Base-by-base conservation (phyloP, 2,329 filamentous ascomycete species). In the Botryotinia globosa region DNA sequence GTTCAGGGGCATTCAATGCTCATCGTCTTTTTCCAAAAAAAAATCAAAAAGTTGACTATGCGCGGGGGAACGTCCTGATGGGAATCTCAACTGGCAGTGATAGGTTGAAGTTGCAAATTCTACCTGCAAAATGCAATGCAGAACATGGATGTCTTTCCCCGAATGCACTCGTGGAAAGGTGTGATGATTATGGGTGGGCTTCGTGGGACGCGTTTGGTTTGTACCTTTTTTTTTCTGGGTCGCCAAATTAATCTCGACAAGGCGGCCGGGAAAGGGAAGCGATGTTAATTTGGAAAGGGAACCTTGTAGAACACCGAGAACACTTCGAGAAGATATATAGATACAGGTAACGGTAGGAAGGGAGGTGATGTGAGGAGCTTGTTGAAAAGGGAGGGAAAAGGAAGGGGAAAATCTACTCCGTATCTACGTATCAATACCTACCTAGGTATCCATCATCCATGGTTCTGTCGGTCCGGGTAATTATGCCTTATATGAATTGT, bases 161-260 rank as follows among this genome's bases (percentile, higher is more conserved):
- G 42, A 70, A 56, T 54, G 69, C 69, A 64, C 22, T 56, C 48
- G 66, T 69, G 67, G 66, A 59, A 42, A 61, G 37, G 45, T 58
- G 51, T 42, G 37, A 45, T 44, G 37, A 22, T 16, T 56, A 34
- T 45, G 67, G n/a, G 61, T 64, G 61, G 61, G 39, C 39, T 64
- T 64, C 39, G 61, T 64, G 61, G 61, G 20, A 59, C 20, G 54
- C 54, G 20, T 69, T 69, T 69, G 67, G n/a, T 56, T 25, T 32
- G 58, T 71, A 18, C n/a, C 42, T 63, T 63, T 62, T 65, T 42
- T 71, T 51, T 64, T 42, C 37, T 63, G 69, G 67, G 32, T 61
- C 51, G 67, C 22, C 39, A 65, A 65, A 56, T 71, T 71, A 65
- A 71, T 71, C 45, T 71, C 58, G 34, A 71, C 69, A 71, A 29